Evolutionary conservation across 2,329 filamentous ascomycete genomes (phyloP), one percentile per base, ranked within the genome.

Genomic region (Sphaerulina populicola): DNA sequence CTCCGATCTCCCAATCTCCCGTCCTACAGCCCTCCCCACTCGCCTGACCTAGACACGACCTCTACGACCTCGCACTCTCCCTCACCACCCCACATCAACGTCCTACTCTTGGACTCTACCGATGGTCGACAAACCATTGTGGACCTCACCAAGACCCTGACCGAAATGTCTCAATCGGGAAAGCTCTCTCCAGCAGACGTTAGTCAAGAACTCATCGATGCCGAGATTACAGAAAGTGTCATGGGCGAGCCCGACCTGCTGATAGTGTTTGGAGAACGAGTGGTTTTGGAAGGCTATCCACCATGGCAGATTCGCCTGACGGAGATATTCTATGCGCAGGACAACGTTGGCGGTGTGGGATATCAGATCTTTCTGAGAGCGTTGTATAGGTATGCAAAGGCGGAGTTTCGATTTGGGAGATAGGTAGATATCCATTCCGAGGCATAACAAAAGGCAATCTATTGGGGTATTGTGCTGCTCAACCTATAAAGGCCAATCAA

Each of bases 231-330:
- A 40, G 80, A 82, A 52, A 78, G 78, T 46, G 82, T 94, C 54
- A 93, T 94, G 77, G 77, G 80, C 8, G 91, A 98, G 70, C 93
- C 93, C 2, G 90, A 97, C 66, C 74, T 98, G 11, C 73, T 98
- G 52, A 79, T 98, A 49, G 73, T 95, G 7, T 98, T 98, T 67
- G 82, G 85, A 1, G 87, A 90, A 3, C 81, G 82, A 44, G 81
- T 97, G 48, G 83, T 89, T 66, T 72, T 98, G 40, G 83, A 88
- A 48, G 89, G 93, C 8, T 98, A 97, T 67, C 93, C 93, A 8
- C 93, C 93, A 1, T 98, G 93, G 93, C 93, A 96, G 71, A 79
- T 97, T 55, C 80, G 93, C 39, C 73, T 98, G 65, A 96, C 90
- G 0, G 93, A 98, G 74, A 96, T 98, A 52, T 96, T 90, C 66